Evolutionary conservation across 1,284 basidiomycete species (phyloP).

Genomic region (Entoloma clypeatum): DNA sequence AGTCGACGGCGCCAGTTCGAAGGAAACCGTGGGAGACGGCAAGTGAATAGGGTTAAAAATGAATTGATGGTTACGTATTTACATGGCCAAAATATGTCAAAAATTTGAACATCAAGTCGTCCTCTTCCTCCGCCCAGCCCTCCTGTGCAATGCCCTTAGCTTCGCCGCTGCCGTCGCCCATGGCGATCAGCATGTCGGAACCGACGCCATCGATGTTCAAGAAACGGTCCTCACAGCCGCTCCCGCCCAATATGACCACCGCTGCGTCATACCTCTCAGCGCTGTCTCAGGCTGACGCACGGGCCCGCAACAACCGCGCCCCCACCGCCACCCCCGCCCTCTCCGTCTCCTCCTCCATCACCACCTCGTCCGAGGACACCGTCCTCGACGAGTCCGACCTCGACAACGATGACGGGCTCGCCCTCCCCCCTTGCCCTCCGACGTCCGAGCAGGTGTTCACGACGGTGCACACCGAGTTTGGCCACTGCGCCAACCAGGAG

Average conservation of each 20-base stretch:
- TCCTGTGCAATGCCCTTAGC: slow-evolving; percentile 18
- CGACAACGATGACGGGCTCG: slow-evolving; percentile 49
- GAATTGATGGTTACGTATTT: too few relatives aligned
- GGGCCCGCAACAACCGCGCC: slow-evolving; percentile 42
- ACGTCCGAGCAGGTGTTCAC: slow-evolving; percentile 73
- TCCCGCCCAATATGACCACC: slow-evolving; percentile 46
- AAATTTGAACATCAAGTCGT: too few relatives aligned
- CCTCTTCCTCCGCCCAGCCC: too few relatives aligned
- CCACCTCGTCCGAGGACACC: slow-evolving; percentile 60
- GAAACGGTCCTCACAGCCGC: slow-evolving; percentile 48
- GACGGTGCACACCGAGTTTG: slow-evolving; percentile 83
- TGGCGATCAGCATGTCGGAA: slow-evolving; percentile 46
- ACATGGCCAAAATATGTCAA: too few relatives aligned
- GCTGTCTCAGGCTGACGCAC: slow-evolving; percentile 64
- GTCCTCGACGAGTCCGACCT: slow-evolving; percentile 49
- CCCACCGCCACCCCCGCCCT: slow-evolving; percentile 60
- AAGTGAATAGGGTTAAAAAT: too few relatives aligned
- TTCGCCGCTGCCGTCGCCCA: slow-evolving; percentile 32
- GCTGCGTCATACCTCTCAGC: slow-evolving; percentile 72
- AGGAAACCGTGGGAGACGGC: slow-evolving; percentile 63
- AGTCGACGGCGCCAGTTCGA: slow-evolving; percentile 42
- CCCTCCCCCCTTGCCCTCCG: slow-evolving; percentile 57
- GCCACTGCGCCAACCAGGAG: slow-evolving; percentile 71
- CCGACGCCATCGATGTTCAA: slow-evolving; percentile 64
- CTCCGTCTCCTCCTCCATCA: slow-evolving; percentile 67